Evolutionary conservation across 2,329 filamentous ascomycete species (phyloP), one percentile per base, ranked within the genome.

Genomic region (Dactylellina leptospora): DNA sequence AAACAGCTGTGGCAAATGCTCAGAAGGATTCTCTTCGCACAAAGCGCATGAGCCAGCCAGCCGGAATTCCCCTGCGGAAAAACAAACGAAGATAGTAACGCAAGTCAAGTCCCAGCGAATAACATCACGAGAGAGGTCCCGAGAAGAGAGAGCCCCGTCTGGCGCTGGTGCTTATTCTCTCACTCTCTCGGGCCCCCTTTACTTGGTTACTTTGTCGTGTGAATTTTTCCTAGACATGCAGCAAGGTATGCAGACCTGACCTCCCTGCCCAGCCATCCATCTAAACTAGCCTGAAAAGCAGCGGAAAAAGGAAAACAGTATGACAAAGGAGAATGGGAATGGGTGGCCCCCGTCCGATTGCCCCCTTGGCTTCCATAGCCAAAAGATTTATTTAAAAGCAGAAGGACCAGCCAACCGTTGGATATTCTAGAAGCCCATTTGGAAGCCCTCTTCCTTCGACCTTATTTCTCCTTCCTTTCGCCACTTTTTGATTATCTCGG

Each of bases 311-410:
- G 36, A 59, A 59, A 63, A 59, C 36, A 58, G 33, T 58, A 71
- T 63, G 66, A 70, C 64, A 71, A 71, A 71, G 59, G 66, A 58
- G 56, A 33, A 45, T 50, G 10, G 18, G 6, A 33, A 33, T 33
- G 30, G 30, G 30, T 33, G 13, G 25, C 45, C 20, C 25, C 51
- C 36, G 48, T 23, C n/a, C 51, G 47, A 55, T 53, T 54, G 27
- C 64, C 58, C 63, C 56, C 60, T 56, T 42, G 48, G 42, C 56
- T 13, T 13, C 30, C 30, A 6, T 45, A 10, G 40, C n/a, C 33
- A 54, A 63, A 62, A 59, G 58, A 59, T 59, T 71, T n/a, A n/a
- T n/a, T n/a, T 71, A 71, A 71, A 71, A 71, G 66, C 58, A 71
- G 66, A 71, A 71, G 66, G 66, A 56, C 66, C 56, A 56, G 27